Evolutionary conservation across 306 rosid species (phyloP).

Genomic region (Begonia loranthoides): DNA sequence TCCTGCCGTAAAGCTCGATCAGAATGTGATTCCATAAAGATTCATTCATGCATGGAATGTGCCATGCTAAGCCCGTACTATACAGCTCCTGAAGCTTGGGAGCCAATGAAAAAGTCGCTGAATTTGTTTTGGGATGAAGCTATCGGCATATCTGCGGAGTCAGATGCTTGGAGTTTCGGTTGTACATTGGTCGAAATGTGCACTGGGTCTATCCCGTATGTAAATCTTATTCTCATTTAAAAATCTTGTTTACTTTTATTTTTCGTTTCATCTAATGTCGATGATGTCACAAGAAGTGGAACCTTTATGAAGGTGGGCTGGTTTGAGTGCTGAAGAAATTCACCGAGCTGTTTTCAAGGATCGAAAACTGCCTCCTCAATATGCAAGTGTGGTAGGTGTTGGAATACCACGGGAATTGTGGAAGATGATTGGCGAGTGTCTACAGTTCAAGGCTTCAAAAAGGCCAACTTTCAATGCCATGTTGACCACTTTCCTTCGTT

Average conservation of each 20-base stretch:
- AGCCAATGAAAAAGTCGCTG: constrained; percentile 80
- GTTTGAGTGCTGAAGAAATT: constrained; percentile 86
- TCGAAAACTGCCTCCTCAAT: constrained; percentile 84
- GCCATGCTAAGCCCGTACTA: constrained; percentile 96
- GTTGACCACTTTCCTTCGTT: constrained; percentile 81
- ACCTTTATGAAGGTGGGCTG: constrained; percentile 77
- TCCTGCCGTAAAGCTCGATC: constrained; percentile 75
- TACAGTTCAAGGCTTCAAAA: constrained; percentile 82
- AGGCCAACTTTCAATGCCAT: constrained; percentile 85
- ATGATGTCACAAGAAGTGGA: not conserved
- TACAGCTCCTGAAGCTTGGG: constrained; percentile 99
- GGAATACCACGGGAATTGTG: constrained; percentile 96
- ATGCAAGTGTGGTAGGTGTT: constrained; percentile 96
- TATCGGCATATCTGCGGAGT: constrained; percentile 86
- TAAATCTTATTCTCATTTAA: constrained; percentile 30
- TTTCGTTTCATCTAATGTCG: not conserved
- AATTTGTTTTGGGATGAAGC: constrained; percentile 95
- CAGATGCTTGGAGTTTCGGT: constrained; percentile 99
- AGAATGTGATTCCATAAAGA: constrained; percentile 65
- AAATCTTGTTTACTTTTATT: constrained; percentile 15
- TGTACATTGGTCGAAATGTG: constrained; percentile 99
- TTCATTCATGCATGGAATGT: constrained; percentile 96
- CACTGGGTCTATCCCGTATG: constrained; percentile 98
- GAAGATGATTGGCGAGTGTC: constrained; percentile 99
- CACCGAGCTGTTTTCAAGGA: constrained; percentile 74